phyloP scores from a whole-genome alignment of 306 rosid genomes.

The Malus sylvestris region DNA sequence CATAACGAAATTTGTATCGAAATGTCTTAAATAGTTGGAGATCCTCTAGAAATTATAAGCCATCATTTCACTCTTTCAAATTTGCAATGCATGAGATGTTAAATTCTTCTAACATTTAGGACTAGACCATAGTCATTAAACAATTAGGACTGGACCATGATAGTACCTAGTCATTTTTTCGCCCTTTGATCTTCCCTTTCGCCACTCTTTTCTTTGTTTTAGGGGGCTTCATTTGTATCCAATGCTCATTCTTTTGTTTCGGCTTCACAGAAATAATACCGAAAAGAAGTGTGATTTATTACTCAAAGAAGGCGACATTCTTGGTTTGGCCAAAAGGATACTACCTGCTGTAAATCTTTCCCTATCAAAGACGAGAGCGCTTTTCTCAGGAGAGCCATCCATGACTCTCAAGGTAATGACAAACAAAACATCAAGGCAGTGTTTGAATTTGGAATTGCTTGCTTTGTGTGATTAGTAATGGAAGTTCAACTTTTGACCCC shows the following conservation, averaged over 20 bases:
- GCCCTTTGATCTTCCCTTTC: too few species aligned
- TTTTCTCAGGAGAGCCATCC: conserved; percentile 46
- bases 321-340: conserved; percentile 43
- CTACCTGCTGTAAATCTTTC: conserved; percentile 3
- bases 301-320: conserved; percentile 70
- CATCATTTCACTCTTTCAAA: background rate
- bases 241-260: conserved; percentile 8
- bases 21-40: background rate
- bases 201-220: conserved; percentile 8
- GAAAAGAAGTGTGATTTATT: conserved; percentile 30
- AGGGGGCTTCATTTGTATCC: conserved; percentile 61
- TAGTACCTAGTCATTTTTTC: background rate
- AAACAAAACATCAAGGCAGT: too few species aligned
- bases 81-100: background rate
- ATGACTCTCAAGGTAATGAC: too few species aligned
- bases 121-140: background rate
- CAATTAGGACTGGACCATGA: background rate
- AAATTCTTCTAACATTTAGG: background rate
- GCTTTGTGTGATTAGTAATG: too few species aligned
- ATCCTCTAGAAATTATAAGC: background rate
- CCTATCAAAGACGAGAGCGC: conserved; percentile 36
- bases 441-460: too few species aligned
- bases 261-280: conserved; percentile 31
- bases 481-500: too few species aligned
- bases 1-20: background rate